These are phyloP conservation scores for Eucalyptus marginata DNA, from an alignment of 345 rosid genomes.

Conservation along the genomic window DNA sequence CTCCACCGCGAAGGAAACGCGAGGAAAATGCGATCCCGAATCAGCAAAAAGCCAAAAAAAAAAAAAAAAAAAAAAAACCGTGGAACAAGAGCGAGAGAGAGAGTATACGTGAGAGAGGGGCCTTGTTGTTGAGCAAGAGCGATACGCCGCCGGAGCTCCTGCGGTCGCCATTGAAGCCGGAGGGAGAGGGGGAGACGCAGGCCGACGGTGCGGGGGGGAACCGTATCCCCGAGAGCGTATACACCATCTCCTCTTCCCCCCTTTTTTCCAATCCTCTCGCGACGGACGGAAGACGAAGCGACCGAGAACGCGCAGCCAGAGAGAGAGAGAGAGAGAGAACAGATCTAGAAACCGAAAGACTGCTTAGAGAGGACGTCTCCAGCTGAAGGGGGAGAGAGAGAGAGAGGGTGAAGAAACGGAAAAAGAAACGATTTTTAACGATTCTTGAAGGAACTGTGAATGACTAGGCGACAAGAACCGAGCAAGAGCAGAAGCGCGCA, in stretches of 20 bases:
- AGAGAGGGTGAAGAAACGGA: background rate
- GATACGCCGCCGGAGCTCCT: constrained; percentile 23
- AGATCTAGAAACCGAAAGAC: background rate
- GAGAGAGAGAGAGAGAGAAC: background rate
- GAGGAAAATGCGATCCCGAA: background rate
- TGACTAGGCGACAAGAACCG: background rate
- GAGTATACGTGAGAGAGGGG: background rate
- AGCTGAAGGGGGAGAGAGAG: background rate
- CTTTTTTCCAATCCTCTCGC: background rate
- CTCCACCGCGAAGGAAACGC: background rate
- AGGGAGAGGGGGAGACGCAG: constrained; percentile 17
- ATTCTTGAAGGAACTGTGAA: background rate
- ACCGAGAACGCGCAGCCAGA: background rate
- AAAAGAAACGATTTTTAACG: background rate
- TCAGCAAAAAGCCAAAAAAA: background rate
- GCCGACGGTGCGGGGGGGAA: constrained; percentile 28
- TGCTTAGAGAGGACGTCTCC: background rate
- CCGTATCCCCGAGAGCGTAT: constrained; percentile 43
- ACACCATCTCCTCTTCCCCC: constrained; percentile 24
- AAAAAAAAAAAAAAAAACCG: background rate
- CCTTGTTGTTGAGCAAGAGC: constrained; percentile 1
- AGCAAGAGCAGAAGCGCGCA: background rate
- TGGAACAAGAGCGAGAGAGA: background rate
- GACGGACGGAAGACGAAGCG: background rate
- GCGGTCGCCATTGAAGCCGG: constrained; percentile 39